Conservation (phyloP, 768 basidiomycete genomes). For the Tricholoma matsutake region DNA sequence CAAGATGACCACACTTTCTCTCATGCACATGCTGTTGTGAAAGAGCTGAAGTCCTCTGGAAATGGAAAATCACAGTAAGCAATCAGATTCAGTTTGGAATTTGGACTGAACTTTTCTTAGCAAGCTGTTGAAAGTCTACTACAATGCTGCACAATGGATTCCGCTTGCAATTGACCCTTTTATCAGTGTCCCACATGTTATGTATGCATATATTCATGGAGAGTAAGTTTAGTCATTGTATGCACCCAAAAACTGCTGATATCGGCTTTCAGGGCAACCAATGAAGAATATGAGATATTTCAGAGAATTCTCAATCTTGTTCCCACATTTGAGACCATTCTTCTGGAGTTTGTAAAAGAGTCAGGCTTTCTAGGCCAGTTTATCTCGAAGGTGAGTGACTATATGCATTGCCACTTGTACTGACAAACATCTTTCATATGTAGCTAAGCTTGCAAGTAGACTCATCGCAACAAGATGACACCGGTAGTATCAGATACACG, state of each 20-base stretch:
- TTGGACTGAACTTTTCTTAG: background rate
- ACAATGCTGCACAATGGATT: background rate
- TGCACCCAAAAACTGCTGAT: background rate
- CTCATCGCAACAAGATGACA: background rate
- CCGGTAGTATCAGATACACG: background rate
- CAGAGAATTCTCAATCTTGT: background rate
- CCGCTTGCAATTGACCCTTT: background rate
- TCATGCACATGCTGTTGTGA: background rate
- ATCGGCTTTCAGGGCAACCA: background rate
- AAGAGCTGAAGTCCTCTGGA: background rate
- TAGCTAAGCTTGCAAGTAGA: background rate
- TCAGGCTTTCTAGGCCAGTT: background rate
- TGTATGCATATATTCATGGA: background rate
- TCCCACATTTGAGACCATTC: background rate
- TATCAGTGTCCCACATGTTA: background rate
- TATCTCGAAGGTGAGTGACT: background rate
- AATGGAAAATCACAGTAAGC: background rate
- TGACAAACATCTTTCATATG: background rate
- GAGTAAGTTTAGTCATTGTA: background rate
- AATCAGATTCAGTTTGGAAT: background rate
- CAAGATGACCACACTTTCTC: background rate
- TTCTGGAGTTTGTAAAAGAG: background rate
- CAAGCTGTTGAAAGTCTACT: background rate
- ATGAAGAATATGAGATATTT: background rate
- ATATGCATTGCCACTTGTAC: background rate